phyloP scores from a whole-genome alignment of 2,329 filamentous ascomycete genomes.

The Xylaria polymorpha region DNA sequence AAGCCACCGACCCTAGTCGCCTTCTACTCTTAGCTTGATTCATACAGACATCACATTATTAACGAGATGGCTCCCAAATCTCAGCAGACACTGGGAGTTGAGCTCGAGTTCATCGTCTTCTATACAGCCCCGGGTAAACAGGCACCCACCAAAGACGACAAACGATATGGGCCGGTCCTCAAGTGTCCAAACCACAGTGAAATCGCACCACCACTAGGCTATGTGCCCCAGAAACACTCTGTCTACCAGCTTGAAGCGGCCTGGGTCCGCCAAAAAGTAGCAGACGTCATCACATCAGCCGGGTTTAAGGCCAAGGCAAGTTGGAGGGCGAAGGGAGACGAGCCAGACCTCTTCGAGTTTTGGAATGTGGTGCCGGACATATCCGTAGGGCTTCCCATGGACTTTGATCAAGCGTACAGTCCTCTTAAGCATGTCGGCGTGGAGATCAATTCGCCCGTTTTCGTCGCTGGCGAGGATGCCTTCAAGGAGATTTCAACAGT shows the following conservation, averaged over 20 bases:
- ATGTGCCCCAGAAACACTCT: neutral
- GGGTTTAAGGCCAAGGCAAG: constrained; percentile 7
- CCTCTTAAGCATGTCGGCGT: constrained; percentile 20
- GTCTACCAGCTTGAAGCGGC: neutral
- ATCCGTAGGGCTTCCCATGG: neutral
- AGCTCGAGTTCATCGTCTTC: constrained; percentile 31
- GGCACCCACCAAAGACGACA: neutral
- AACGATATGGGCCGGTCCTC: constrained; percentile 13
- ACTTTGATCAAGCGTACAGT: neutral
- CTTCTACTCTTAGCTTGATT: neutral
- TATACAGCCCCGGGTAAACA: constrained; percentile 1
- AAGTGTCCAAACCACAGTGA: neutral
- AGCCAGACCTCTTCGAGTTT: neutral
- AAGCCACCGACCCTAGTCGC: neutral
- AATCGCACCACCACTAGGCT: neutral
- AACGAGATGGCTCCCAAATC: neutral
- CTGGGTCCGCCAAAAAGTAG: constrained; percentile 26
- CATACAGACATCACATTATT: neutral
- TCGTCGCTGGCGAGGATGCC: constrained; percentile 1
- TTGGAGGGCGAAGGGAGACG: neutral
- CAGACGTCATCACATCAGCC: constrained; percentile 5
- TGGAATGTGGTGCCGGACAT: constrained; percentile 25
- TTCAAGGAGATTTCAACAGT: constrained; percentile 22
- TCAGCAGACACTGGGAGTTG: constrained; percentile 21
- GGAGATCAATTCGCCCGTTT: constrained; percentile 17